Evolutionary conservation across 192 early-diverging fungal species (phyloP), one percentile per base, ranked within the genome.

Genomic region (Podila horticola): DNA sequence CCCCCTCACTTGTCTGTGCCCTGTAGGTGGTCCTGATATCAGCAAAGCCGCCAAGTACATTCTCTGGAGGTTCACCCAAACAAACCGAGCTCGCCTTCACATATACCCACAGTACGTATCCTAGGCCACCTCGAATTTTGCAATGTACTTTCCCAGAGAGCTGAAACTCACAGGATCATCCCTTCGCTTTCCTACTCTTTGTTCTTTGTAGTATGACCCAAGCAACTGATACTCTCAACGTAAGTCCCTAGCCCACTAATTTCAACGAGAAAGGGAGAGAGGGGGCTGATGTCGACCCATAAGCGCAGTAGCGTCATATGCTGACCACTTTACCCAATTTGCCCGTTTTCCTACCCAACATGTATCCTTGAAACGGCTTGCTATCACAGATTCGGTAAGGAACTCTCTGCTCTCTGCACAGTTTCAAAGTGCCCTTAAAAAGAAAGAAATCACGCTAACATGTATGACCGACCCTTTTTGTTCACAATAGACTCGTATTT

Each of bases 191-290:
- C 71, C 17, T 58, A 13, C 49, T 67, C 26, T 61, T 52, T 10
- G 36, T 38, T 0, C 19, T 34, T 49, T 36, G 30, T 64, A 91
- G 90, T 73, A 86, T 97, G 66, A 97, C 96, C 4, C 94, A 95
- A 81, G 96, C 95, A 41, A 97, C 96, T 1, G 94, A 97, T 81
- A 97, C 96, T 20, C 93, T 90, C 65, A 96, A 96, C 85, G 84
- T 87, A 83, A 72, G 74, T 67, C 24, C 24, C 22, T 45, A 12
- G 41, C 3, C 41, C 4, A 13, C 3, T 15, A 45, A 45, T 12
- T 17, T 45, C 12, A 41, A 51, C 49, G 24, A 38, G 20, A 28
- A 0, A 26, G 49, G 8, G 24, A 52, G 52, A 22, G n/a, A 31
- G 24, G 22, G 36, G 24, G 28, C n/a, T 66, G 50, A n/a, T 30